Evolutionary conservation across 129 eudicot genomes (phyloP).

Genomic region (Flaveria robusta): DNA sequence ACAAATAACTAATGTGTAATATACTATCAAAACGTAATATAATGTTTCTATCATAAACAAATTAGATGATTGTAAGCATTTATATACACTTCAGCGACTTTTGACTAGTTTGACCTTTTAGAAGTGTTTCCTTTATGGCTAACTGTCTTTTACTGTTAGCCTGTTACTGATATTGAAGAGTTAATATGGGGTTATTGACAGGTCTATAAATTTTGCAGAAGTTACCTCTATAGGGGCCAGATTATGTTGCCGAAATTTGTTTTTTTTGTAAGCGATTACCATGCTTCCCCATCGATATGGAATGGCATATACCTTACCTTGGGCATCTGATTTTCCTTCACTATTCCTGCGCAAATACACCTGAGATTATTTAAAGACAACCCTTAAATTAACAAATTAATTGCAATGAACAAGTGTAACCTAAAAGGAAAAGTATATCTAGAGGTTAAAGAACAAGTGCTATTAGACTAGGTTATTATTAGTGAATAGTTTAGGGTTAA

Average conservation of each 20-base stretch:
- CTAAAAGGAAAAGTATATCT: neutral
- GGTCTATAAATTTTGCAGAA: neutral
- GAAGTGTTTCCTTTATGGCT: neutral
- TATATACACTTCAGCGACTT: neutral
- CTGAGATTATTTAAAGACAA: slow-evolving; percentile 70
- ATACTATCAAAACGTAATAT: neutral
- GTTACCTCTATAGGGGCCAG: slow-evolving; percentile 83
- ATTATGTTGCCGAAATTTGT: slow-evolving; percentile 67
- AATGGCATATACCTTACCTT: slow-evolving; percentile 77
- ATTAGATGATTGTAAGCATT: slow-evolving; percentile 12
- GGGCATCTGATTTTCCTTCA: slow-evolving; percentile 73
- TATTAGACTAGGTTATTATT: too few relatives aligned
- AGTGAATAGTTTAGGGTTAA: too few relatives aligned
- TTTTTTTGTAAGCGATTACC: slow-evolving; percentile 89
- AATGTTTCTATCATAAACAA: neutral
- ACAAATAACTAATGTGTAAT: neutral
- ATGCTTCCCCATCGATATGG: slow-evolving; percentile 99
- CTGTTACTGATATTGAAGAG: neutral
- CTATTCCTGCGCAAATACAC: slow-evolving; percentile 87
- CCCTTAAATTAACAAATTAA: slow-evolving; percentile 27
- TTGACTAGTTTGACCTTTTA: neutral
- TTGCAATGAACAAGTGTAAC: neutral
- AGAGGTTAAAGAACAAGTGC: slow-evolving; percentile 10
- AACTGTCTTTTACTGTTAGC: neutral
- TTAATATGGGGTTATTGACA: neutral